Evolutionary conservation across 148 eudicot species (phyloP).

Genomic region (Vaccinium myrtillus): DNA sequence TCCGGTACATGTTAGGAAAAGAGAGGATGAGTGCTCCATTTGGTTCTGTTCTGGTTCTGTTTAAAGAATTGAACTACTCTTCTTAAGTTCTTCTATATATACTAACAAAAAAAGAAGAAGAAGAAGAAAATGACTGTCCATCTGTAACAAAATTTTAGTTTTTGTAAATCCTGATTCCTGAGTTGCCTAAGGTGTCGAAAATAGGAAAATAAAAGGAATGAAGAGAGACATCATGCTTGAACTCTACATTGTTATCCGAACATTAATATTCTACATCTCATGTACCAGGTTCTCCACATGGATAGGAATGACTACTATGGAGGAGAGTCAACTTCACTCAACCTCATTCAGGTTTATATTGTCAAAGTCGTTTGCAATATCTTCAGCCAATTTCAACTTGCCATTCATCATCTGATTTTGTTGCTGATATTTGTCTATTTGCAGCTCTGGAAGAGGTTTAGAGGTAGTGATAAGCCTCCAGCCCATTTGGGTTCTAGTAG

Average conservation of each 20-base stretch:
- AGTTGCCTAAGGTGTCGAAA: not conserved
- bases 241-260: too few relatives aligned
- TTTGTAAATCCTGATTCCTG: not conserved
- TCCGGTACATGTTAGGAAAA: too few relatives aligned
- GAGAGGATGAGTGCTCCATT: too few relatives aligned
- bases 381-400: not conserved
- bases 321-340: conserved; percentile 95
- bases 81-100: not conserved
- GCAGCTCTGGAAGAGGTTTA: conserved; percentile 92
- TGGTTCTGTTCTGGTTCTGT: not conserved
- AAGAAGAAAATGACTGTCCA: not conserved
- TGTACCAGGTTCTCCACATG: conserved; percentile 89
- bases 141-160: not conserved
- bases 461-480: conserved; percentile 82
- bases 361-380: not conserved
- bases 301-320: conserved; percentile 99
- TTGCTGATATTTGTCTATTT: conserved; percentile 16
- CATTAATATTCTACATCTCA: not conserved
- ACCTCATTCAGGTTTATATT: conserved; percentile 71
- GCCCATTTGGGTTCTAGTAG: conserved; percentile 77
- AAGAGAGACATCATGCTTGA: not conserved
- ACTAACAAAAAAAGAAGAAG: not conserved
- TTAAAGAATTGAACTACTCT: not conserved
- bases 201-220: not conserved
- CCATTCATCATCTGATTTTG: not conserved